Evolutionary conservation across 306 rosid genomes (phyloP).

Genomic region (Notholithocarpus densiflorus): DNA sequence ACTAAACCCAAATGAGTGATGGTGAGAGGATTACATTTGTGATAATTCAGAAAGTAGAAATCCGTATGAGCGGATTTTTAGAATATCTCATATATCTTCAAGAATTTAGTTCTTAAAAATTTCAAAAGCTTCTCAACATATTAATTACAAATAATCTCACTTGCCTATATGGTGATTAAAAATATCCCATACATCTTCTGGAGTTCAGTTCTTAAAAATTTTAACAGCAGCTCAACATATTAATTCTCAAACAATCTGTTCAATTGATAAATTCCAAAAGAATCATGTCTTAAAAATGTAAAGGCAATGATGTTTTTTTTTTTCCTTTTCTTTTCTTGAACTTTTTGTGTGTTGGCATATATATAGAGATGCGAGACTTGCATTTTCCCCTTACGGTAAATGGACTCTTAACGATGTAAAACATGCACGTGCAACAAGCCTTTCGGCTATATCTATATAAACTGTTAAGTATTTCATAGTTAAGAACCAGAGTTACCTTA

Average conservation of each 20-base stretch:
- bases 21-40: too few species aligned
- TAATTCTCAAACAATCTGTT: too few species aligned
- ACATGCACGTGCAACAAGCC: background rate
- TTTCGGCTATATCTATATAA: background rate
- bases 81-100: too few species aligned
- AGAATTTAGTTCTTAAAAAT: background rate
- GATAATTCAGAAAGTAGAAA: too few species aligned
- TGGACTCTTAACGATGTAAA: background rate
- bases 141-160: too few species aligned
- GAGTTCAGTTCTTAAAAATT: background rate
- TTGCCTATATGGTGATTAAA: background rate
- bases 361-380: background rate
- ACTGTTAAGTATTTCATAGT: background rate
- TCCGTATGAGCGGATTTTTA: too few species aligned
- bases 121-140: background rate
- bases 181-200: too few species aligned
- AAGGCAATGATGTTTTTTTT: background rate
- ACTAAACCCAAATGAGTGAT: background rate
- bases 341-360: too few species aligned
- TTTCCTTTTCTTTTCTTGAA: background rate
- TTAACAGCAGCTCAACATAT: background rate
- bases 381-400: background rate
- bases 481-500: conserved; percentile 38
- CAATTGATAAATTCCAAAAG: background rate
- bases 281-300: background rate